Evolutionary conservation across 164 flowering plant species (phyloP), one percentile per base, ranked within the genome.

Genomic region (Stephania japonica): DNA sequence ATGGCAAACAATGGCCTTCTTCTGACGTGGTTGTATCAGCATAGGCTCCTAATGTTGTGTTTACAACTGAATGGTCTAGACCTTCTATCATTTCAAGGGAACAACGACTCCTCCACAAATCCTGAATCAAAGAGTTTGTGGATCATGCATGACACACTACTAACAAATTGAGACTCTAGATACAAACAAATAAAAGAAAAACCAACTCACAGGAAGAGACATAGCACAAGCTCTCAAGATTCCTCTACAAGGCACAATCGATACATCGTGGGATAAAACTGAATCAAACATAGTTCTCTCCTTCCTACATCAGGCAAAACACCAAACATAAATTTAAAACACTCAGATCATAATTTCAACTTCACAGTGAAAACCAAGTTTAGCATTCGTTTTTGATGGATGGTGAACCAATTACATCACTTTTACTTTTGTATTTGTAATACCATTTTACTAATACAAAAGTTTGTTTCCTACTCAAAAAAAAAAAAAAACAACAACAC

Each of bases 51-150:
- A 94, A 84, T 41, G 85, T 83, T 56, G 81, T 71, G 80, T 94
- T 92, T 69, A 84, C 94, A 62, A 83, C 81, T 61, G 97, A 84
- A 81, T 94, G 98, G 76, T 91, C 93, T 80, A 94, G 91, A 59
- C 97, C 97, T 83, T 92, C 99, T 70, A 94, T 78, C 69, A 79
- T 80, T 65, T 80, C 69, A 38, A 94, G 85, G 82, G 83, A 70
- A 75, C 93, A 44, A 23, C 96, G 92, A 71, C 99, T 91, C 71
- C 74, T 85, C 99, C 99, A 94, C n/a, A 91, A 86, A 81, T 92
- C 91, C 98, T 94, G 85, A 38, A 76, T 9, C 70, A 77, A 42
- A 69, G 64, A 23, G 44, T 47, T 43, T 42, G 19, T 62, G 14
- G 69, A 18, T 49, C 66, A 27, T 47, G 27, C 9, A 23, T 8